These are phyloP conservation scores for Bjerkandera adusta DNA, from an alignment of 1,284 basidiomycete species.

Conservation along the genomic window DNA sequence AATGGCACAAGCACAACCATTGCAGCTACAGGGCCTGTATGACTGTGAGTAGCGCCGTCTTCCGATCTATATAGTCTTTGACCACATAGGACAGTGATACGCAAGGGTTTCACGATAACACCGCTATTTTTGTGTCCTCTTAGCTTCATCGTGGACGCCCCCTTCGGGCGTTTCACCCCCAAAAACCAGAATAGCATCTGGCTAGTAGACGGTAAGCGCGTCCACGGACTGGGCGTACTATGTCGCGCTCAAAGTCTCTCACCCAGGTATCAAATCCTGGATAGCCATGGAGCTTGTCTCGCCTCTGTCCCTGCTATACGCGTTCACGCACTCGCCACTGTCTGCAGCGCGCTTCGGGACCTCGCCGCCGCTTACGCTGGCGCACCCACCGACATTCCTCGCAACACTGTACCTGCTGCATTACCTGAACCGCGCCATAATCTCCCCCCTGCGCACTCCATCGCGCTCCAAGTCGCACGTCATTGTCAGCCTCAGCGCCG, in stretches of 20 bases:
- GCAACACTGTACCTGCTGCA: conserved; percentile 67
- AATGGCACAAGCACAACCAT: conserved; percentile 1
- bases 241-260: not conserved
- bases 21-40: conserved; percentile 10
- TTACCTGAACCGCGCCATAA: conserved; percentile 81
- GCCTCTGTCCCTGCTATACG: conserved; percentile 56
- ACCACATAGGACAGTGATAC: conserved; percentile 23
- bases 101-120: conserved; percentile 33
- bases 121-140: conserved; percentile 28
- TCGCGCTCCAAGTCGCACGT: conserved; percentile 79
- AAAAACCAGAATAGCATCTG: conserved; percentile 39
- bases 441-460: conserved; percentile 83
- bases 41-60: not conserved
- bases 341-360: conserved; percentile 22
- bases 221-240: not conserved
- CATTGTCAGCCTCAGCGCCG: conserved; percentile 54
- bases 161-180: conserved; percentile 76
- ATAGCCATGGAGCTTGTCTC: conserved; percentile 85
- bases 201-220: conserved; percentile 50
- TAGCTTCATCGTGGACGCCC: conserved; percentile 55
- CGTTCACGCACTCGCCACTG: conserved; percentile 48
- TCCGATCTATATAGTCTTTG: not conserved
- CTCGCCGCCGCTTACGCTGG: conserved; percentile 29
- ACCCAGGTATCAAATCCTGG: conserved; percentile 61
- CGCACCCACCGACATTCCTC: conserved; percentile 51